phyloP scores from a whole-genome alignment of 306 rosid genomes.

The Cucurbita pepo region DNA sequence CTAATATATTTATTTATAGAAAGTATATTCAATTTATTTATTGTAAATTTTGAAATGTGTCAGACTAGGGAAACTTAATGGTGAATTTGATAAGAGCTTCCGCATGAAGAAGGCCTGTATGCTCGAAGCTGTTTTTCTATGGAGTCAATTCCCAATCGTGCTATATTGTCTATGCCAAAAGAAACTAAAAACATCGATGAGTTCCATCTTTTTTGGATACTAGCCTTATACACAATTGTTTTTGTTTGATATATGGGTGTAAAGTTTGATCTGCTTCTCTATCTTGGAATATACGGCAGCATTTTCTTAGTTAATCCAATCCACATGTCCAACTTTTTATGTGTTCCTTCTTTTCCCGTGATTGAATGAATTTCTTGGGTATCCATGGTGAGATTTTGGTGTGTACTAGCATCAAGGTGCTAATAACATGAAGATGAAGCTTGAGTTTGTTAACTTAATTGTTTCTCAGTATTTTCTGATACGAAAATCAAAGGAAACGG shows the following conservation, averaged over 20 bases:
- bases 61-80: background rate
- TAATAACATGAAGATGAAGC: background rate
- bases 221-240: slow-evolving; percentile 20
- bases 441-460: background rate
- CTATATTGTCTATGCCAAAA: background rate
- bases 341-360: background rate
- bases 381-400: background rate
- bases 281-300: slow-evolving; percentile 1
- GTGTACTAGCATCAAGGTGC: background rate
- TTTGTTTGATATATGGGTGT: slow-evolving; percentile 13
- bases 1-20: background rate
- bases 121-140: slow-evolving; percentile 4
- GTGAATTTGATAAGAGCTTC: background rate
- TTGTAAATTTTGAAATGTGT: background rate
- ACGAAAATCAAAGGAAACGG: background rate
- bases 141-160: slow-evolving; percentile 5
- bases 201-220: slow-evolving; percentile 19
- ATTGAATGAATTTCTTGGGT: background rate
- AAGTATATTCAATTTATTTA: background rate
- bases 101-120: background rate
- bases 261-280: slow-evolving; percentile 8
- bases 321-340: background rate
- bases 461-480: background rate
- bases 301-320: background rate
- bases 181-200: slow-evolving; percentile 3